Evolutionary conservation across 176 grass and related monocot genomes (phyloP).

Genomic region (Cenchrus purpureus): DNA sequence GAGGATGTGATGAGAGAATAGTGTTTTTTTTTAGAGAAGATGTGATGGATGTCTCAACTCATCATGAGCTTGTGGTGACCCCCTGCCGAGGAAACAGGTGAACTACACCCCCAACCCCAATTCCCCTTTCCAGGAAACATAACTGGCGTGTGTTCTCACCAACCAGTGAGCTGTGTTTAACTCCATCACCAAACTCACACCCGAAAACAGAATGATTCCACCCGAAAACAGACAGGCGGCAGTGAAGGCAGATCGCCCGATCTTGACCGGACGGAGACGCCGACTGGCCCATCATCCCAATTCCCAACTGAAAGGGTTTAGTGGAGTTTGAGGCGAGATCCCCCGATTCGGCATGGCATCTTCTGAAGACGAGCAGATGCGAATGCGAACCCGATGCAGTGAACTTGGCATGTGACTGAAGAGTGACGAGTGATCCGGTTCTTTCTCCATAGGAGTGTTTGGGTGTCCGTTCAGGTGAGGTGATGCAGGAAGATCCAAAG

Average conservation of each 20-base stretch:
- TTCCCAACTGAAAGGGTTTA: neutral
- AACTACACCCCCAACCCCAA: conserved; percentile 31
- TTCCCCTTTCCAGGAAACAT: conserved; percentile 1
- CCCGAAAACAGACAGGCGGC: conserved; percentile 12
- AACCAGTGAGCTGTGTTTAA: conserved; percentile 21
- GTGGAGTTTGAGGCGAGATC: conserved; percentile 2
- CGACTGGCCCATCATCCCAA: neutral
- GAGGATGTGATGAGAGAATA: too few species aligned
- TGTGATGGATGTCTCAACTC: too few species aligned
- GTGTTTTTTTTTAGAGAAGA: too few species aligned
- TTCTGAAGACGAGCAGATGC: neutral
- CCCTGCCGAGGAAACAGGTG: conserved; percentile 35
- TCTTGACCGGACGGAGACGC: neutral
- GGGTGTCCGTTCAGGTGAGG: conserved; percentile 17
- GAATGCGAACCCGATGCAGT: neutral
- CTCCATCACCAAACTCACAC: conserved; percentile 34
- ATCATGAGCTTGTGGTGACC: conserved; percentile 36
- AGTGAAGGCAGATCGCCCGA: conserved; percentile 21
- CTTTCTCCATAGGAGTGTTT: neutral
- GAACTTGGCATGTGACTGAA: neutral
- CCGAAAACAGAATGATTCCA: neutral
- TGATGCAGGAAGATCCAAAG: conserved; percentile 29
- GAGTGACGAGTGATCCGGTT: neutral
- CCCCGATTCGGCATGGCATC: conserved; percentile 5
- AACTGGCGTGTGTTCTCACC: neutral